These are phyloP conservation scores for Xylariaceae sp. DNA, from an alignment of 2,329 filamentous ascomycete genomes.

Conservation along the genomic window DNA sequence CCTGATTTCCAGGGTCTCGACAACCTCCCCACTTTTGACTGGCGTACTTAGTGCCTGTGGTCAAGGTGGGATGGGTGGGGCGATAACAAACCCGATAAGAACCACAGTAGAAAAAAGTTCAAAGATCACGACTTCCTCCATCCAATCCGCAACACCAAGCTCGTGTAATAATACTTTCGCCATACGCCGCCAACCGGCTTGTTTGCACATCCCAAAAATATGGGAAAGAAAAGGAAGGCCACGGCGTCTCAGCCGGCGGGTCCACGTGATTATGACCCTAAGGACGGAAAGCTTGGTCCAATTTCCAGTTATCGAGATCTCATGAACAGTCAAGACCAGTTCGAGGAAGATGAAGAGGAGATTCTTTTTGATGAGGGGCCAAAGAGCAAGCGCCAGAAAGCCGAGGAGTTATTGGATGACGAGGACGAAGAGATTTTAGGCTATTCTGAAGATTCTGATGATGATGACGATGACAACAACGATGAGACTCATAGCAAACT, in stretches of 20 bases:
- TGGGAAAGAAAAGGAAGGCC: conserved; percentile 76
- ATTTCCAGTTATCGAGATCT: conserved; percentile 78
- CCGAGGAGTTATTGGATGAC: conserved; percentile 50
- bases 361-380: conserved; percentile 84
- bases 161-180: neutral
- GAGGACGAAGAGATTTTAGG: conserved; percentile 69
- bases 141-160: neutral
- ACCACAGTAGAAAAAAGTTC: conserved; percentile 21
- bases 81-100: conserved; percentile 27
- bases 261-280: conserved; percentile 60
- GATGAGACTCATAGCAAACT: conserved; percentile 55
- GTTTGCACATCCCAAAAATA: conserved; percentile 38
- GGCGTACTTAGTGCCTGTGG: neutral
- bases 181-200: neutral
- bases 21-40: too few species aligned
- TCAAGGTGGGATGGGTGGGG: conserved; percentile 3
- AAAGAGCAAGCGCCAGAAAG: conserved; percentile 76
- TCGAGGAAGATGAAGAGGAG: conserved; percentile 84
- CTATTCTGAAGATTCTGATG: conserved; percentile 63
- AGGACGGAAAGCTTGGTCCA: conserved; percentile 66
- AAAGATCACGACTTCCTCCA: neutral
- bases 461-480: conserved; percentile 46
- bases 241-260: conserved; percentile 53
- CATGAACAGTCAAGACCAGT: conserved; percentile 92
- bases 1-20: too few species aligned